Percentiles rank a stretch among this genome's conserved stretches.
Conservation (phyloP, 176 grass and related monocot genomes). For the Avena eriantha region DNA sequence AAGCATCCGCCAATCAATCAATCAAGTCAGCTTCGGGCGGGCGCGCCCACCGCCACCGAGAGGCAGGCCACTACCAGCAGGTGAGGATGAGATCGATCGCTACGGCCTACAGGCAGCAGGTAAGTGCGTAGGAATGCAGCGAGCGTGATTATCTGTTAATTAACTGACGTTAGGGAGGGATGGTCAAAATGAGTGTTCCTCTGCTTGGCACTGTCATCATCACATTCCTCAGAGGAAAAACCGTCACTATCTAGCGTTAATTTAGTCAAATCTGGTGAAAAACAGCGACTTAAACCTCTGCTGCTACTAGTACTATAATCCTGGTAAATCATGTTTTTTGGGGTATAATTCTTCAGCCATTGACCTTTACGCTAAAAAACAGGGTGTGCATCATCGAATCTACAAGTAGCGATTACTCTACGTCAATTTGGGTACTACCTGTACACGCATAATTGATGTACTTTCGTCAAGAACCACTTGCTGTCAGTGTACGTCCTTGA, state of each 20-base stretch:
- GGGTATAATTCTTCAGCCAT: neutral
- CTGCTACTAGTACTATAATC: too few species aligned
- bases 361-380: neutral
- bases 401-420: neutral
- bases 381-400: neutral
- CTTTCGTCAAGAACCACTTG: neutral
- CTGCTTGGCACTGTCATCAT: neutral
- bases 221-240: neutral
- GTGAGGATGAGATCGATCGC: neutral
- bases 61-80: neutral
- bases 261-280: neutral
- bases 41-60: conserved; percentile 26
- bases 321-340: too few species aligned
- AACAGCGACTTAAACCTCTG: too few species aligned
- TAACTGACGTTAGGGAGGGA: neutral
- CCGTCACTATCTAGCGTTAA: neutral
- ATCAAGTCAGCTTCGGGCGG: neutral
- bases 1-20: conserved; percentile 36
- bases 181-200: conserved; percentile 5
- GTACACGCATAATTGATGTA: neutral
- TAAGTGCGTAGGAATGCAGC: neutral
- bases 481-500: neutral
- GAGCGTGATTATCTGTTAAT: neutral
- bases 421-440: neutral
- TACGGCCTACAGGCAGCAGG: neutral